Evolutionary conservation across 306 rosid genomes (phyloP).

Genomic region (Calophaca sinica): DNA sequence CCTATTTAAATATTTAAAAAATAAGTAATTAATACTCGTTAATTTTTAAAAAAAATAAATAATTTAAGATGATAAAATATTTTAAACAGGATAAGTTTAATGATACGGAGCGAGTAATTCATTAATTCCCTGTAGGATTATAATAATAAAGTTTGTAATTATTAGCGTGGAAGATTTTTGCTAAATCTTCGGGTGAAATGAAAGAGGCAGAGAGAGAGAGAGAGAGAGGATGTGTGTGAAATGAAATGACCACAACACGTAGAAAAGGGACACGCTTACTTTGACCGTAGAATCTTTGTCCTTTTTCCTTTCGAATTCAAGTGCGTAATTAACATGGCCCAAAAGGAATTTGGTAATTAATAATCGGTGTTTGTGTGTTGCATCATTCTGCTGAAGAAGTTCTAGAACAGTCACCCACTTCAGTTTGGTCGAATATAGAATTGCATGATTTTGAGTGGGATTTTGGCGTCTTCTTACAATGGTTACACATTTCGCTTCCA

Average conservation of each 20-base stretch:
- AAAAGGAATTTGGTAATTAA: constrained; percentile 34
- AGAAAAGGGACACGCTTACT: constrained; percentile 55
- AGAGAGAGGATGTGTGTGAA: too few relatives aligned
- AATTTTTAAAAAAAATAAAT: too few relatives aligned
- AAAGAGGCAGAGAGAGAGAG: too few relatives aligned
- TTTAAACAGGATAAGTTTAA: too few relatives aligned
- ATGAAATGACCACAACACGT: constrained; percentile 30
- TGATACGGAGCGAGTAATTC: too few relatives aligned
- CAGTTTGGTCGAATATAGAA: constrained; percentile 60
- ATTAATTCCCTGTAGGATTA: too few relatives aligned
- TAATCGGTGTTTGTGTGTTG: constrained; percentile 15
- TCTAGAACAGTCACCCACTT: constrained; percentile 54
- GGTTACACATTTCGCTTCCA: constrained; percentile 51
- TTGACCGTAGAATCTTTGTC: constrained; percentile 49
- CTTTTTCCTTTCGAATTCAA: constrained; percentile 35
- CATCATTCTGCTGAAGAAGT: constrained; percentile 48
- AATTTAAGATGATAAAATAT: too few relatives aligned
- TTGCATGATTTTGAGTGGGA: constrained; percentile 75
- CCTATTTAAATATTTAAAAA: too few relatives aligned
- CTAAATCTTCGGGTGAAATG: constrained; percentile 33
- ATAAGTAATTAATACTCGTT: too few relatives aligned
- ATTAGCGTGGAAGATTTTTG: constrained; percentile 34
- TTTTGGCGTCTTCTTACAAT: constrained; percentile 75
- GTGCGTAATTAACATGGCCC: constrained; percentile 34
- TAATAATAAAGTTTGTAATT: constrained; percentile 48